Evolutionary conservation across 495 filamentous ascomycete species (phyloP), one percentile per base, ranked within the genome.

Genomic region (Hapsidospora chrysogenum): DNA sequence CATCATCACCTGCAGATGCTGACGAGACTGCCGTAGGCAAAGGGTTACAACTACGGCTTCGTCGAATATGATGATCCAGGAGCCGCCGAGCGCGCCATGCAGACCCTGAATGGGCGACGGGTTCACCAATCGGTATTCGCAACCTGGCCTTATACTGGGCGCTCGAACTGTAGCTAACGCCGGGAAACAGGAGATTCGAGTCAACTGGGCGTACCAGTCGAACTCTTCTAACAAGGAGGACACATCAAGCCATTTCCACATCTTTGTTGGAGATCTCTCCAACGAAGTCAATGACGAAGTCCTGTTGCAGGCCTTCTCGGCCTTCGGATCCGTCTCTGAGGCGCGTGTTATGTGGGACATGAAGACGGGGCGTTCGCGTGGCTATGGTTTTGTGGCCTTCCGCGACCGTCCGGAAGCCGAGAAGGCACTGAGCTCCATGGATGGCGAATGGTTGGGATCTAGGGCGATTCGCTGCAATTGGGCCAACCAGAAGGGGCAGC

Each of bases 291-390:
- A 99, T 47, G 89, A 99, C 45, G 89, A 99, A 52, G 74, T 96
- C 33, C 63, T 99, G 19, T 63, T 79, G 7, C 89, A 96, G 58
- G 92, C 92, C 13, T 99, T 99, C 57, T 92, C 83, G 27, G 86
- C 86, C 25, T 99, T 96, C 56, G 89, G 89, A 9, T 80, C 75
- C 3, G 86, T 99, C 22, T 96, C 92, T n/a, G 89, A 99, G 59
- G 89, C 89, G 39, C 85, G 89, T 42, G 89, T 99, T 38, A 99
- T 99, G 89, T 99, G 89, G 89, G 89, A 99, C 52, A 99, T 99
- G 89, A 99, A 99, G 68, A 99, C 89, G 27, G 89, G 89, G 39
- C 79, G 89, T 37, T 96, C 89, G 32, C 80, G 89, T 43, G 89
- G 89, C 33, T 99, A 99, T 48, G 89, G 89, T 3, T 99, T 99